These are phyloP conservation scores for Brassica rapa DNA, from an alignment of 345 rosid genomes.

Conservation along the genomic window DNA sequence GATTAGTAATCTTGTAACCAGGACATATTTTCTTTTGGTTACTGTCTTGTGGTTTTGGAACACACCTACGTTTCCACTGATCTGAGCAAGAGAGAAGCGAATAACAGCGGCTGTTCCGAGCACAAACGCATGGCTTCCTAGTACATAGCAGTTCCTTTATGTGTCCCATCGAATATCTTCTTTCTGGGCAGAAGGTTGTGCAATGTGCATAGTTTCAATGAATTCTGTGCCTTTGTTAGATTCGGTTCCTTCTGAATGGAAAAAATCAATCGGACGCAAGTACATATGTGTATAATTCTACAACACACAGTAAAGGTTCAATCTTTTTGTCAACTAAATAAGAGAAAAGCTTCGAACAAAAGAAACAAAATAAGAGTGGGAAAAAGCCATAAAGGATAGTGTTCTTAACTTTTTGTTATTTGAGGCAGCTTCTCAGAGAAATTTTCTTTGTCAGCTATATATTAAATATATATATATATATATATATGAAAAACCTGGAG, in stretches of 20 bases:
- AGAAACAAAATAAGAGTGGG: not conserved
- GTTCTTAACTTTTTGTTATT: not conserved
- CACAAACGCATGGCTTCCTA: not conserved
- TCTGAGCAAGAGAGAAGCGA: slow-evolving; percentile 55
- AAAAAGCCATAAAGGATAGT: not conserved
- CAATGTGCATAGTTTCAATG: slow-evolving; percentile 35
- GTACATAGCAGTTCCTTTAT: slow-evolving; percentile 25
- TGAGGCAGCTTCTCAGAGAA: slow-evolving; percentile 4
- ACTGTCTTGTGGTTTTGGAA: slow-evolving; percentile 35
- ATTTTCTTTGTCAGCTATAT: slow-evolving; percentile 10
- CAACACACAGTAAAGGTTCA: not conserved
- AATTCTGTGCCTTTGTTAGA: not conserved
- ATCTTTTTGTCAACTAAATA: slow-evolving; percentile 2
- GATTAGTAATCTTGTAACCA: slow-evolving; percentile 34
- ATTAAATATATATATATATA: not conserved
- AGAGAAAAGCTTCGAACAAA: not conserved
- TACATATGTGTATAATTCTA: slow-evolving; percentile 1
- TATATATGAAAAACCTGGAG: not conserved
- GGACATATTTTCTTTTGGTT: slow-evolving; percentile 28
- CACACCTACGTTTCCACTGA: slow-evolving; percentile 52
- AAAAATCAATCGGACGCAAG: not conserved
- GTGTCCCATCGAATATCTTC: slow-evolving; percentile 63
- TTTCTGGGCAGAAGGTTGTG: slow-evolving; percentile 40
- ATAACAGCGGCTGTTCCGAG: slow-evolving; percentile 58
- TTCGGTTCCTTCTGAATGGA: not conserved